Conservation (phyloP, 2,329 filamentous ascomycete genomes). For the Periconia digitata region DNA sequence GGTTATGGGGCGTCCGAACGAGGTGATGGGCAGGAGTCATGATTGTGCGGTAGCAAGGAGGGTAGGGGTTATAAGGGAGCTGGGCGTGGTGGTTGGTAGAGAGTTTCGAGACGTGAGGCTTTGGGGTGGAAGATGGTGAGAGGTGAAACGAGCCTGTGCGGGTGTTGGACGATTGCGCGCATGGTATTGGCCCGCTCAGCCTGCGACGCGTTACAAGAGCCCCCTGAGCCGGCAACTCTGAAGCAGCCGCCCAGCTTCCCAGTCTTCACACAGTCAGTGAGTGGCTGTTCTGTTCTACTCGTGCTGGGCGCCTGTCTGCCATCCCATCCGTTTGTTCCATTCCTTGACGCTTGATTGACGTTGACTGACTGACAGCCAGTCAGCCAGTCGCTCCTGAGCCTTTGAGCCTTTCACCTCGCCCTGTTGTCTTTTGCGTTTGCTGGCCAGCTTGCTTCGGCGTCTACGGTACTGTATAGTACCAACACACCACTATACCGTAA, state of each 20-base stretch:
- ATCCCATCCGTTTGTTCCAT: background rate
- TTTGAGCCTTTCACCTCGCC: too few relatives aligned
- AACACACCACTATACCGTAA: too few relatives aligned
- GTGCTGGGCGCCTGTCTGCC: background rate
- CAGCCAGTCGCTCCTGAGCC: too few relatives aligned
- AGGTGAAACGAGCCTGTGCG: constrained; percentile 14
- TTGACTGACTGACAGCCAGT: too few relatives aligned
- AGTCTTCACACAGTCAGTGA: too few relatives aligned
- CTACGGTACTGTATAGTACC: too few relatives aligned
- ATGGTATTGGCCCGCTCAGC: constrained; percentile 11
- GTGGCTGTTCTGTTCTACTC: background rate
- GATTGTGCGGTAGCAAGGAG: constrained; percentile 24
- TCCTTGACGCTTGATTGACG: too few relatives aligned
- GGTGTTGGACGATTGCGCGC: background rate
- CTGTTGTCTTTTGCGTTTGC: too few relatives aligned
- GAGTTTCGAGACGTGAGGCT: constrained; percentile 11
- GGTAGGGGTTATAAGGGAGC: constrained; percentile 9
- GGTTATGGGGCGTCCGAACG: constrained; percentile 5
- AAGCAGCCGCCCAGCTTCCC: constrained; percentile 1
- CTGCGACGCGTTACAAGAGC: constrained; percentile 3
- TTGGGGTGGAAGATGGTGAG: constrained; percentile 3
- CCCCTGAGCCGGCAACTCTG: constrained; percentile 7
- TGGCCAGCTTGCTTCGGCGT: too few relatives aligned
- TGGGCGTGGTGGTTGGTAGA: constrained; percentile 19
- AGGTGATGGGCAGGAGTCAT: constrained; percentile 19